Conservation (phyloP, 2,329 filamentous ascomycete species). For the Exophiala oligosperma region DNA sequence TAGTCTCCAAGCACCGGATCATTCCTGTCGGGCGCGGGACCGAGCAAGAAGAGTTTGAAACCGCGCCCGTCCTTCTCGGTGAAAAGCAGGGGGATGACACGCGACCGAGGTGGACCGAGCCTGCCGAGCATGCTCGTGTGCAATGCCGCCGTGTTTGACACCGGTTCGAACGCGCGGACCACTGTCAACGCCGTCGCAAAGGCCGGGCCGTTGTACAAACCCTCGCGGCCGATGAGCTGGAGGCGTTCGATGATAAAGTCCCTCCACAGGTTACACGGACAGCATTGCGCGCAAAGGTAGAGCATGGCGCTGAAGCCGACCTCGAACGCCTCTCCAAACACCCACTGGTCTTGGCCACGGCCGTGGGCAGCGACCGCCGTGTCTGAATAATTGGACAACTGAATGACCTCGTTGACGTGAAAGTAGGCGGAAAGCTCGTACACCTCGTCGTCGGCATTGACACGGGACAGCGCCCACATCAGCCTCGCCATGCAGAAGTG, state of each 20-base stretch:
- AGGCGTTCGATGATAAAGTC: slow-evolving; percentile 3
- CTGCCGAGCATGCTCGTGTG: neutral
- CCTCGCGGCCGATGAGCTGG: slow-evolving; percentile 3
- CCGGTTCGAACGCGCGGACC: slow-evolving; percentile 5
- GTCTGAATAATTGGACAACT: neutral
- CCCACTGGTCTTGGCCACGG: neutral
- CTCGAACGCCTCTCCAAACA: slow-evolving; percentile 4
- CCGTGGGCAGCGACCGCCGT: neutral
- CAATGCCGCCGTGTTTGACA: neutral
- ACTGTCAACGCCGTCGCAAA: slow-evolving; percentile 7
- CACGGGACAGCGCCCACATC: slow-evolving; percentile 1
- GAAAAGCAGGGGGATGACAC: slow-evolving; percentile 2
- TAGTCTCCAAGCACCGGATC: neutral
- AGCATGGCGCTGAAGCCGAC: slow-evolving; percentile 4
- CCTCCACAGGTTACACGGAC: slow-evolving; percentile 1
- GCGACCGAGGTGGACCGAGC: slow-evolving; percentile 7
- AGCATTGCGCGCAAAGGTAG: slow-evolving; percentile 5
- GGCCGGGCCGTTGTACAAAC: slow-evolving; percentile 4
- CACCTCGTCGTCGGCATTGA: neutral
- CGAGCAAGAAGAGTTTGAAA: neutral
- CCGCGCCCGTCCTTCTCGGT: slow-evolving; percentile 1
- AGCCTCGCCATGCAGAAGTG: slow-evolving; percentile 9
- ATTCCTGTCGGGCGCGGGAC: neutral
- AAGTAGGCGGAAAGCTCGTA: slow-evolving; percentile 4
- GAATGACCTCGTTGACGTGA: slow-evolving; percentile 7